Percentiles rank a stretch among this genome's conserved stretches.
Conservation (phyloP, 331 rosid species). For the Arachis monticola region DNA sequence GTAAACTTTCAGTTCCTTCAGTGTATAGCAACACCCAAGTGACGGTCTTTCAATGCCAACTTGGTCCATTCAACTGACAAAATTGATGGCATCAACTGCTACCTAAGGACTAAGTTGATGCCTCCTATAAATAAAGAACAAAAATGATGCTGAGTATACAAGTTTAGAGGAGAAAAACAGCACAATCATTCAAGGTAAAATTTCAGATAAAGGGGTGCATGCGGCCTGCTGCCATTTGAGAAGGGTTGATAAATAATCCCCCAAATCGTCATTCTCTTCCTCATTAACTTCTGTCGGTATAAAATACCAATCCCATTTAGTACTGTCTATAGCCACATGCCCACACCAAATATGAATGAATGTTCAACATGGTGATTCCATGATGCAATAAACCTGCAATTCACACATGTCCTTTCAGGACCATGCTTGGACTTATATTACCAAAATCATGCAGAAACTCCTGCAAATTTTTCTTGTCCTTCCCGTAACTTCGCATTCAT, state of each 20-base stretch:
- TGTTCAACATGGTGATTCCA: constrained; percentile 31
- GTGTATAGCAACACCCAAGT: not conserved
- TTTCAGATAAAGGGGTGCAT: not conserved
- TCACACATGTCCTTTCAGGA: constrained; percentile 9
- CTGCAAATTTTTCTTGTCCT: constrained; percentile 16
- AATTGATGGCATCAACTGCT: constrained; percentile 7
- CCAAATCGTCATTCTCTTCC: constrained; percentile 11
- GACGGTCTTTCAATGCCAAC: not conserved
- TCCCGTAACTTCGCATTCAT: constrained; percentile 42
- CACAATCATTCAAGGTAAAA: not conserved
- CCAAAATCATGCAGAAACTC: constrained; percentile 20
- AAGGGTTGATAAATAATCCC: not conserved
- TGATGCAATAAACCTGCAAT: constrained; percentile 19
- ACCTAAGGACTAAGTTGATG: not conserved
- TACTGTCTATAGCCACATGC: not conserved
- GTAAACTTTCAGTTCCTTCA: not conserved
- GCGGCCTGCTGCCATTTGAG: not conserved
- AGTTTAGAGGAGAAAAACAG: not conserved
- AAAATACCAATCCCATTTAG: not conserved
- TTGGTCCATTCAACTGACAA: not conserved
- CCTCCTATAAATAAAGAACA: not conserved
- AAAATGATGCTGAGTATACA: not conserved
- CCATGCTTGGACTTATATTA: constrained; percentile 7
- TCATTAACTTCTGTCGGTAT: constrained; percentile 2
- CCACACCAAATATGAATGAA: not conserved